phyloP scores from a whole-genome alignment of 2,329 filamentous ascomycete species.

The Pestalotiopsis fici region DNA sequence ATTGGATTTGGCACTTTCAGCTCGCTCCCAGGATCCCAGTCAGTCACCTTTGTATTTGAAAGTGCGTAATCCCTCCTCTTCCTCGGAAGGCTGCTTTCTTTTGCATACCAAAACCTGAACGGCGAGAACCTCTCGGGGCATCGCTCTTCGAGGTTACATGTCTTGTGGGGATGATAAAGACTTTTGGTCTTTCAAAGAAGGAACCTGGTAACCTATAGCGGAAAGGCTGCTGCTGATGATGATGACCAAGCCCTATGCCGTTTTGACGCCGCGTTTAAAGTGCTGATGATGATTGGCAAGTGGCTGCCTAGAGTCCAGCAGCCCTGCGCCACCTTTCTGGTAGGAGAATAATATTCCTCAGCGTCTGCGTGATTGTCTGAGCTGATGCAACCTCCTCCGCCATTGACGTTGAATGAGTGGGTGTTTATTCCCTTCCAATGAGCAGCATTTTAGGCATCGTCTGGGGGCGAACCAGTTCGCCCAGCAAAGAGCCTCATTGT shows the following conservation, averaged over 20 bases:
- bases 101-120: background rate
- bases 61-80: background rate
- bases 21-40: background rate
- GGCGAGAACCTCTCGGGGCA: background rate
- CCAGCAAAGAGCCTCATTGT: conserved; percentile 2
- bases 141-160: background rate
- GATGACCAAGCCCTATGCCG: background rate
- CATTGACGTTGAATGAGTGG: too few species aligned
- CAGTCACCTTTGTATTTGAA: too few species aligned
- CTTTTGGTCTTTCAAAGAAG: background rate
- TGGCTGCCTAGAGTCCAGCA: background rate
- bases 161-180: background rate
- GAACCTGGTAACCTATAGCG: background rate
- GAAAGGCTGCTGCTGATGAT: background rate
- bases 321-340: background rate
- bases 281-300: background rate
- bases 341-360: background rate
- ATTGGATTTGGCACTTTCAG: background rate
- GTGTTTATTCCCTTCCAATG: background rate
- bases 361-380: background rate
- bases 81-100: background rate
- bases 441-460: background rate
- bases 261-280: background rate
- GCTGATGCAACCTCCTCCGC: background rate
- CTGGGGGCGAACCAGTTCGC: conserved; percentile 5